Evolutionary conservation across 495 filamentous ascomycete species (phyloP), one percentile per base, ranked within the genome.

Genomic region (Hypoxylon lienhwacheense): DNA sequence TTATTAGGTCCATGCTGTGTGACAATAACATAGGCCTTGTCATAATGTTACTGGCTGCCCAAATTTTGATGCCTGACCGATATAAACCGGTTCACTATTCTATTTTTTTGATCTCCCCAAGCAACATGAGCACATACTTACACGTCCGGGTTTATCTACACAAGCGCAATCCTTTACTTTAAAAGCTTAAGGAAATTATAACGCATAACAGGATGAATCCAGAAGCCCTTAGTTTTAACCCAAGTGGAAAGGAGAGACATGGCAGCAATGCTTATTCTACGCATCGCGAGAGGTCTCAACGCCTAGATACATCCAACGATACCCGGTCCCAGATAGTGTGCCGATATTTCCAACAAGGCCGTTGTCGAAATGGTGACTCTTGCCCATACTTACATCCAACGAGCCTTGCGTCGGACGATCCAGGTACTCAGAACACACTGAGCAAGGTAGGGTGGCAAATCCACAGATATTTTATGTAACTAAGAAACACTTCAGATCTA

Each of bases 361-460:
- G 14, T 10, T 53, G 48, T 12, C 37, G 39, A 10, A 44, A 44
- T 11, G 48, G 48, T 3, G 15, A 44, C n/a, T 26, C 29, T 26
- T 53, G 48, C 39, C 21, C 31, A 6, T 44, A 21, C 14, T 15
- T 44, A 8, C 48, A 53, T 3, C 3, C 17, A 7, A 20, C 35
- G 16, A 28, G 14, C 14, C 6, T 39, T 4, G 7, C 7, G 10
- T 1, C 16, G 4, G 11, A 39, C 2, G 7, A 29, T 14, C 7
- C 24, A n/a, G n/a, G n/a, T 2, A 14, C 19, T 8, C 22, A 31
- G 39, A 39, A 1, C 24, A 17, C 4, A 6, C 33, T 5, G 17
- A 21, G 22, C 3, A 16, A 25, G 26, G 51, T 54, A 54, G 15
- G 42, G 7, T 25, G 1, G 11, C 8, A 25, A 19, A n/a, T n/a